phyloP scores from a whole-genome alignment of 2,329 filamentous ascomycete species.

The Ceratocystis ficicola region DNA sequence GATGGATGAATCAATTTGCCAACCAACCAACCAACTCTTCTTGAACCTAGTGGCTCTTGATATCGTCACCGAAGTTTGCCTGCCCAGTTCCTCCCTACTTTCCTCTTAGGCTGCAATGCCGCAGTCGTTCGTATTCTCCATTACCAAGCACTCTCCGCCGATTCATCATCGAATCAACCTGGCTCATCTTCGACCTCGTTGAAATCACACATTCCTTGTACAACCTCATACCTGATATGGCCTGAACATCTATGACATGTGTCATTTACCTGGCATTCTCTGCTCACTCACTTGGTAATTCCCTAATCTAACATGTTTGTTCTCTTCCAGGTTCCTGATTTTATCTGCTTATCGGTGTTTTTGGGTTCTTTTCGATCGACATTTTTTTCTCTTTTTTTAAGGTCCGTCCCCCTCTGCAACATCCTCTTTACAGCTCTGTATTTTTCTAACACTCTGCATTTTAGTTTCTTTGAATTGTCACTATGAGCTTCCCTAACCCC shows the following conservation, averaged over 20 bases:
- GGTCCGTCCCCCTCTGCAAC: background rate
- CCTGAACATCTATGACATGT: constrained; percentile 7
- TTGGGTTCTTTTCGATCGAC: constrained; percentile 17
- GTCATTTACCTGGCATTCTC: background rate
- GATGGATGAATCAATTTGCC: too few species aligned
- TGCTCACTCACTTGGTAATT: background rate
- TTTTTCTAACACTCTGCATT: background rate
- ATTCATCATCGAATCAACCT: background rate
- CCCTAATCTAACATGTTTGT: background rate
- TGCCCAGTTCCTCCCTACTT: background rate
- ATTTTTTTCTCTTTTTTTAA: constrained; percentile 12
- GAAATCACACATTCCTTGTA: constrained; percentile 3
- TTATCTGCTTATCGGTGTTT: constrained; percentile 17
- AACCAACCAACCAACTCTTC: too few species aligned
- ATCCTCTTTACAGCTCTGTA: background rate
- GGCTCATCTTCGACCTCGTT: background rate
- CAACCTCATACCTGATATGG: background rate
- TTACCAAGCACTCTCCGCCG: background rate
- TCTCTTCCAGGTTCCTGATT: constrained; percentile 9
- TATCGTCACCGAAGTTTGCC: background rate
- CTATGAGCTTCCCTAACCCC: constrained; percentile 24
- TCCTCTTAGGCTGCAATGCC: background rate
- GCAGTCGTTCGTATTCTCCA: background rate
- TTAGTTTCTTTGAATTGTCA: constrained; percentile 19
- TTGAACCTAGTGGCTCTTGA: too few species aligned